Conservation (phyloP, 2,329 filamentous ascomycete genomes). For the Fusarium tjaetaba region DNA sequence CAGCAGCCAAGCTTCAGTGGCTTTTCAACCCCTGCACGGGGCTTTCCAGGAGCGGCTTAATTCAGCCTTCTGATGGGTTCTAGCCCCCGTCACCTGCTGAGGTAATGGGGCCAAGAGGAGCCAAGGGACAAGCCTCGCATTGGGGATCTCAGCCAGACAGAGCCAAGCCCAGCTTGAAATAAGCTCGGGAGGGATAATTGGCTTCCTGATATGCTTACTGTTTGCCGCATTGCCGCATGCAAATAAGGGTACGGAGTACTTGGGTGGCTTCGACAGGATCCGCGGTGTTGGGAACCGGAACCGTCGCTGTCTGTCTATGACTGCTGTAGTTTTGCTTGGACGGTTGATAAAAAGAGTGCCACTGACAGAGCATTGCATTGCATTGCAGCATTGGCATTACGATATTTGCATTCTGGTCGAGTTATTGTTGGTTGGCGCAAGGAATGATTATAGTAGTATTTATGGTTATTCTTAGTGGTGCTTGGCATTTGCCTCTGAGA, state of each 20-base stretch:
- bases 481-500: constrained; percentile 8
- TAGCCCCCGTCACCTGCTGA: constrained; percentile 26
- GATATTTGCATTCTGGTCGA: constrained; percentile 10
- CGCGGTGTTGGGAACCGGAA: constrained; percentile 1
- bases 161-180: constrained; percentile 19
- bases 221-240: constrained; percentile 32
- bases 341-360: background rate
- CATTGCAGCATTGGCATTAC: background rate
- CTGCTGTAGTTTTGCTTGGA: background rate
- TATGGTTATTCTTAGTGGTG: constrained; percentile 7
- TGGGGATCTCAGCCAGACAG: background rate
- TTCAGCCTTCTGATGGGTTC: constrained; percentile 22
- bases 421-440: background rate
- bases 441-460: constrained; percentile 5
- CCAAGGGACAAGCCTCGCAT: background rate
- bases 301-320: background rate
- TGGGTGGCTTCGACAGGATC: background rate
- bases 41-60: constrained; percentile 28
- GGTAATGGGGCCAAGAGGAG: constrained; percentile 13
- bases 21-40: constrained; percentile 22
- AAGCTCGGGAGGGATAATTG: constrained; percentile 27
- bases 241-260: constrained; percentile 12
- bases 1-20: constrained; percentile 36
- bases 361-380: background rate
- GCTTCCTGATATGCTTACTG: constrained; percentile 32